A percentile compares a stretch with the other conserved stretches of the same genome.
Evolutionary conservation across 2,329 filamentous ascomycete species (phyloP).

Genomic region (Teratosphaeria epicoccoides): DNA sequence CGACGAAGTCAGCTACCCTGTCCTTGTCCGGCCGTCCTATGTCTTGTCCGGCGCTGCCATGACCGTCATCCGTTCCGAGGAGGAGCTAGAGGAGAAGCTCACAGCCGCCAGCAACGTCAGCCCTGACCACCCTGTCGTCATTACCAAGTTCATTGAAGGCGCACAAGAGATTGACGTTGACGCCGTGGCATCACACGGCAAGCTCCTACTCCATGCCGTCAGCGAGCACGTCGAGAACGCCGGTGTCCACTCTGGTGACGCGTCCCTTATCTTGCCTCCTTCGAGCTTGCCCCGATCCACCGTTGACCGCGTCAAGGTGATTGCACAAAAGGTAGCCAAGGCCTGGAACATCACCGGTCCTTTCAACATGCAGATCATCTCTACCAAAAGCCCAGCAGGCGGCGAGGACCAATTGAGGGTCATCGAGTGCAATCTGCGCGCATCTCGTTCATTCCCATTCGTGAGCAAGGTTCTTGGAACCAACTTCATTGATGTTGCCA

Average conservation of each 20-base stretch:
- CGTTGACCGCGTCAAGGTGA: conserved; percentile 84
- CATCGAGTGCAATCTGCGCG: conserved; percentile 96
- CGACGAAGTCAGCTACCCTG: conserved; percentile 76
- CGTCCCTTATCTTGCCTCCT: conserved; percentile 85
- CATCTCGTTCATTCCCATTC: conserved; percentile 95
- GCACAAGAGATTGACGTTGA: conserved; percentile 96
- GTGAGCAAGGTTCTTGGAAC: conserved; percentile 92
- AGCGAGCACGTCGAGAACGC: conserved; percentile 95
- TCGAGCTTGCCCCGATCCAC: conserved; percentile 63
- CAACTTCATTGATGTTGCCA: conserved; percentile 95
- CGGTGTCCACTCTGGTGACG: conserved; percentile 95
- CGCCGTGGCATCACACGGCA: conserved; percentile 75
- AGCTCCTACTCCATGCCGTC: conserved; percentile 82
- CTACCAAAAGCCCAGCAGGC: conserved; percentile 66
- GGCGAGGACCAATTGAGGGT: conserved; percentile 76
- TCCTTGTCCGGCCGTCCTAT: conserved; percentile 88
- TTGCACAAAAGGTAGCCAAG: conserved; percentile 90
- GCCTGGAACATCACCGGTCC: conserved; percentile 96
- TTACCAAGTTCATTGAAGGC: conserved; percentile 96
- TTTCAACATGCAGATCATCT: conserved; percentile 99
- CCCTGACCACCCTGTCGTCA: conserved; percentile 94
- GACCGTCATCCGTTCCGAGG: conserved; percentile 84
- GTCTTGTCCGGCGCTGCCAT: conserved; percentile 96
- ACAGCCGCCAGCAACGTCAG: conserved; percentile 82
- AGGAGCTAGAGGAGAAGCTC: conserved; percentile 90